Percentiles rank a stretch among this genome's conserved stretches.
These are phyloP conservation scores for Ogataea methanolica DNA, from an alignment of 805 yeast genomes.

Conservation along the genomic window DNA sequence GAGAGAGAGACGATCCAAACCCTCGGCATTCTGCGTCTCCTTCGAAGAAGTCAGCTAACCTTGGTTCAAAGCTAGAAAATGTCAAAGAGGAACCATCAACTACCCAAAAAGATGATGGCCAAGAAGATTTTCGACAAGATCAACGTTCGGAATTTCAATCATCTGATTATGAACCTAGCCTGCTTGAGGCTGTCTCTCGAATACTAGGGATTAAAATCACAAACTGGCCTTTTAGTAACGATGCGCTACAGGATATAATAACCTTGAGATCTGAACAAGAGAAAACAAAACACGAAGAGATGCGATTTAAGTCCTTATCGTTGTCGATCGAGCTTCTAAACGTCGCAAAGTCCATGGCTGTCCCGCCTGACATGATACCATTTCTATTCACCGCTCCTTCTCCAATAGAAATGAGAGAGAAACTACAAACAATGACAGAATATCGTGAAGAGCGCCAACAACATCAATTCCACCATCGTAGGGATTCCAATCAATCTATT, in stretches of 20 bases:
- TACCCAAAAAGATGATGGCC: no score
- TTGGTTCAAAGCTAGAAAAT: no score
- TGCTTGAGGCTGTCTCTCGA: constrained; percentile 3
- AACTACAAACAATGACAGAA: constrained; percentile 8
- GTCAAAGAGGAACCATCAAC: no score
- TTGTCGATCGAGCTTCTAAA: constrained; percentile 34
- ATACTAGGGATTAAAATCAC: constrained; percentile 9
- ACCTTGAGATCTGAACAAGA: constrained; percentile 39
- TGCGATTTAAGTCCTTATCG: constrained; percentile 29
- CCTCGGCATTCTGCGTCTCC: no score
- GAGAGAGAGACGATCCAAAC: no score
- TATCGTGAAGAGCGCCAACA: constrained; percentile 1
- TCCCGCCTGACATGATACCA: constrained; percentile 24
- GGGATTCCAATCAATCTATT: background rate
- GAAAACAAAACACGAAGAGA: constrained; percentile 34
- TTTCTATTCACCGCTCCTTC: constrained; percentile 15
- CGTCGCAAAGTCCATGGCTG: constrained; percentile 20
- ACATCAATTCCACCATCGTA: background rate
- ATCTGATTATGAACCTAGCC: no score
- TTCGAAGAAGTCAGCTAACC: no score
- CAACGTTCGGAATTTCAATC: no score
- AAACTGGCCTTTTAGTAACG: constrained; percentile 31
- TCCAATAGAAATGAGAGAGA: constrained; percentile 10
- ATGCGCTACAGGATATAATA: constrained; percentile 34
- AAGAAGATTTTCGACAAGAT: no score